Percentiles rank a stretch among this genome's conserved stretches.
Evolutionary conservation across 2,329 filamentous ascomycete genomes (phyloP).

Genomic region (Trichoderma citrinoviride): DNA sequence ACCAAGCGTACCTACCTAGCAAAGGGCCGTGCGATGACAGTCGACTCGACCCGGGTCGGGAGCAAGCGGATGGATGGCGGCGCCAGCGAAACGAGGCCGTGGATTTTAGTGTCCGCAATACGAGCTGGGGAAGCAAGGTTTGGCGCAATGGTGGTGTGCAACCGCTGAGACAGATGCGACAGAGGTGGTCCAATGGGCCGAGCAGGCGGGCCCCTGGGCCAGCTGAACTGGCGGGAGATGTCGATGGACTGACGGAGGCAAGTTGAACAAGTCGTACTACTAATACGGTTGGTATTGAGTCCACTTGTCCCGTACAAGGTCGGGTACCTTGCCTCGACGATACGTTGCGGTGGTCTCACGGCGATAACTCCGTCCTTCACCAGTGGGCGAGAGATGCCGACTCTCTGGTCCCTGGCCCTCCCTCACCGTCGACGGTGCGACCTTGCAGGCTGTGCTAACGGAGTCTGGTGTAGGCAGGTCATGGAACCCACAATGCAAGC

Average conservation of each 20-base stretch:
- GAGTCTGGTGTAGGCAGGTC: constrained; percentile 2
- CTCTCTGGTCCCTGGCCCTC: not conserved
- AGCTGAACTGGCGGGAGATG: constrained; percentile 16
- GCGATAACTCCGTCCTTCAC: too few relatives aligned
- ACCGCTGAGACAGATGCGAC: constrained; percentile 18
- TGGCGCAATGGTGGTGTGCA: constrained; percentile 9
- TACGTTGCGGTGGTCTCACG: too few relatives aligned
- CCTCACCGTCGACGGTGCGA: constrained; percentile 9
- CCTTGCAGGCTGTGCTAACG: constrained; percentile 16
- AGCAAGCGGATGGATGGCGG: constrained; percentile 16
- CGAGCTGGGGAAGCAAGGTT: constrained; percentile 23
- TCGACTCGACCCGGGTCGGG: not conserved
- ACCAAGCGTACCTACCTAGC: not conserved
- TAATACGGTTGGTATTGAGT: too few relatives aligned
- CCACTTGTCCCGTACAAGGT: too few relatives aligned
- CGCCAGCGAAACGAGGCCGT: not conserved
- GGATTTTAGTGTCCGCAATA: constrained; percentile 18
- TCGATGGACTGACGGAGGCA: not conserved
- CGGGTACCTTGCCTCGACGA: too few relatives aligned
- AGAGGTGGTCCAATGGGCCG: constrained; percentile 22
- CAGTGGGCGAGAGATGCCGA: not conserved
- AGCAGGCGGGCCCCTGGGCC: constrained; percentile 5
- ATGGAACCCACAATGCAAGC: not conserved
- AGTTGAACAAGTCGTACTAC: not conserved
- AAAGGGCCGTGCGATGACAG: not conserved